Evolutionary conservation across 2,329 filamentous ascomycete genomes (phyloP).

Genomic region (Cladophialophora bantiana): DNA sequence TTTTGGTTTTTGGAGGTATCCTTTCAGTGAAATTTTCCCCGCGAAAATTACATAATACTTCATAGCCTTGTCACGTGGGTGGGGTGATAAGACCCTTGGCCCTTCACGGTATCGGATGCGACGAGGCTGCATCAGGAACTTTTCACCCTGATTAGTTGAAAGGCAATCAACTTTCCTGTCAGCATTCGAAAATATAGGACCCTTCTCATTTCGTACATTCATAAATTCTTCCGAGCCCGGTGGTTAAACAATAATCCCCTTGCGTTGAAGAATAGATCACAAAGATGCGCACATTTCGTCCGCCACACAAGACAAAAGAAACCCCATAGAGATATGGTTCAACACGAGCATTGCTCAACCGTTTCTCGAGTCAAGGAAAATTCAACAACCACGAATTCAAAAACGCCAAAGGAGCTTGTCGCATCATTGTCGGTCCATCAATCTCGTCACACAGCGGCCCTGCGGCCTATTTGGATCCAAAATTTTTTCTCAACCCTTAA

Average conservation of each 20-base stretch:
- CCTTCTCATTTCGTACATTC: constrained; percentile 36
- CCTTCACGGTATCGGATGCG: neutral
- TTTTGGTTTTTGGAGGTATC: neutral
- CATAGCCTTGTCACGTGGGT: neutral
- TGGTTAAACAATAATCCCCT: constrained; percentile 17
- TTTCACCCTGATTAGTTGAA: neutral
- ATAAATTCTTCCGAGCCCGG: constrained; percentile 28
- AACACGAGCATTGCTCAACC: neutral
- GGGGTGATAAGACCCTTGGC: neutral
- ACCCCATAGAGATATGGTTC: constrained; percentile 1
- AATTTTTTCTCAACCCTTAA: constrained; percentile 8
- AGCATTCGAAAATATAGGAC: constrained; percentile 1
- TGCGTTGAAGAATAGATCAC: constrained; percentile 20
- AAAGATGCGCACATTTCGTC: constrained; percentile 23
- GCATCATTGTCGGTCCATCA: constrained; percentile 23
- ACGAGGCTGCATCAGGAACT: neutral
- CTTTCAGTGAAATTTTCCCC: neutral
- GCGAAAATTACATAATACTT: neutral
- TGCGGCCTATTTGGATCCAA: constrained; percentile 30
- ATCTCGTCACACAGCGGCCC: constrained; percentile 22
- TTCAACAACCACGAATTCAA: constrained; percentile 22
- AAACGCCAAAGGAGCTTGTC: neutral
- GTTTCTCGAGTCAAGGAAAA: neutral
- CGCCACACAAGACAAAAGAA: constrained; percentile 22
- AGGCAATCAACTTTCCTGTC: neutral